These are phyloP conservation scores for Vitellaria paradoxa DNA, from an alignment of 179 eudicot genomes.

Conservation along the genomic window DNA sequence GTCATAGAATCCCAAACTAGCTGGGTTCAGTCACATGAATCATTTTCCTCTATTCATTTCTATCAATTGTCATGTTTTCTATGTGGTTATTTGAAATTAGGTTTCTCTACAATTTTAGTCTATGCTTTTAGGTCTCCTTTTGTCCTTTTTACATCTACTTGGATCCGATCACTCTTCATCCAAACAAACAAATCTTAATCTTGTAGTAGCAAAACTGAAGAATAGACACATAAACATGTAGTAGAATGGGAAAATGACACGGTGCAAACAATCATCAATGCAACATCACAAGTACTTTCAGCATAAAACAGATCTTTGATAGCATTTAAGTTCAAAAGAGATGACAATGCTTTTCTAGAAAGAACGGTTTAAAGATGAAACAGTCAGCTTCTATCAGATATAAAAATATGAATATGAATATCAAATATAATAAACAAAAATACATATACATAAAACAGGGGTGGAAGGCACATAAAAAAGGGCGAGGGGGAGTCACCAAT, in stretches of 20 bases:
- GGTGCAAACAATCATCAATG: background rate
- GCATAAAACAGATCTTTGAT: background rate
- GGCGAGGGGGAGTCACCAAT: background rate
- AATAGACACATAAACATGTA: background rate
- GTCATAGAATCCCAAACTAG: no score
- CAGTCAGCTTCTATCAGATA: background rate
- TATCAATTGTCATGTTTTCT: no score
- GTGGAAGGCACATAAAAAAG: no score
- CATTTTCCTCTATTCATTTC: no score
- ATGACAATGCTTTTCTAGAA: background rate
- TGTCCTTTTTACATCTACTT: no score
- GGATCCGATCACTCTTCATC: no score
- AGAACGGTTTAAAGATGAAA: background rate
- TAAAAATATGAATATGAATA: background rate
- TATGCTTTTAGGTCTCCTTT: no score
- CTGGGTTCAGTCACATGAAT: no score
- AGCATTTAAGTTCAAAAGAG: background rate
- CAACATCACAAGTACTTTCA: background rate
- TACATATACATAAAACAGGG: no score
- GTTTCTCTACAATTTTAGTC: no score
- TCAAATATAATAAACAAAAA: background rate
- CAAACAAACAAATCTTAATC: background rate
- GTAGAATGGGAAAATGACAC: background rate
- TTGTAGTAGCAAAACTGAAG: background rate
- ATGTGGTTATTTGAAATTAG: no score